Base-by-base conservation (phyloP, 768 basidiomycete genomes). In the Galerina marginata region DNA sequence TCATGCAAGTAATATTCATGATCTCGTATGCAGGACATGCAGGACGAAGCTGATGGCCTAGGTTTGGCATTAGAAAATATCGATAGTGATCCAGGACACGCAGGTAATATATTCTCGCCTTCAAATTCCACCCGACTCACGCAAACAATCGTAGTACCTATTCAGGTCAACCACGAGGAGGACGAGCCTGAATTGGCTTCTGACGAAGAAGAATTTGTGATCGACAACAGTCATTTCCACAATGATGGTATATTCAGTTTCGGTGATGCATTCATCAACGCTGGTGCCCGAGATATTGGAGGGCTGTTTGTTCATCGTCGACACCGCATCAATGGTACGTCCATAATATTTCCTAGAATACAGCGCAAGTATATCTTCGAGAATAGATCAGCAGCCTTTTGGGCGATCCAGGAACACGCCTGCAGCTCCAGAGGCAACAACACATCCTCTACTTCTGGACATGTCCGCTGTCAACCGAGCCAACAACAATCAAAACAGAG, bases 381-480 rank as follows among this genome's bases (percentile, higher is more conserved):
- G 11, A 83, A 79, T 66, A 54, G 83, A 84, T 36, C 88, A 89
- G 48, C 83, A 86, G 40, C 77, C 90, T 36, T 90, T 91, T 64
- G 90, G 90, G 37, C 79, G 89, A 50, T 66, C 83, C 44, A 80
- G 90, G 66, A 83, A 81, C 60, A 71, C 72, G 3, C 74, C 82
- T 36, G 70, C 81, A 9, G 77, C 83, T 23, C 81, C 85, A 25
- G 91, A 93, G 66, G 79, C 89, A 14, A 89, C 88, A 10, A 87
- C 88, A 0, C 95, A 96, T 69, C 95, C 95, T 5, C 79, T 96
- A 6, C 82, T 96, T 12, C 69, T 92, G 20, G 91, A 96, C 61
- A 81, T 79, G 33, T 81, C 86, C 6, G 72, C 74, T 14, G 67
- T 79, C 5, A 80, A 75, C 61, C 86, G 84, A 47, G 69, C 75